Base-by-base conservation (phyloP, 495 filamentous ascomycete species). In the Aspergillus biplanus region DNA sequence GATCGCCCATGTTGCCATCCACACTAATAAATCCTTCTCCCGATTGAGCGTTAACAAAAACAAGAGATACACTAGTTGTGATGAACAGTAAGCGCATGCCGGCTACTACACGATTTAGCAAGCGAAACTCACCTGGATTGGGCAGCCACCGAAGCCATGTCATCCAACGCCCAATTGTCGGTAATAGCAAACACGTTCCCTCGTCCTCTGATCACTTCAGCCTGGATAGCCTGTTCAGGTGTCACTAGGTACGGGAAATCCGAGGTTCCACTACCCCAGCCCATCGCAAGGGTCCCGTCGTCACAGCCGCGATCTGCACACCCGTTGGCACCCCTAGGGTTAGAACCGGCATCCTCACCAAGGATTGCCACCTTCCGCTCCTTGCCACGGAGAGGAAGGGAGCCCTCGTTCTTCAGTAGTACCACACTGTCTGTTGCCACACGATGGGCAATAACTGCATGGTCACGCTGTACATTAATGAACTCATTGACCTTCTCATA, bases 161-260 rank as follows among this genome's bases (percentile, higher is more conserved):
- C 69, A 8, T 69, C 72, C 11, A 86, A 84, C 6, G 87, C 87
- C 65, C 86, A 90, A 77, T 97, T 91, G 62, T 94, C 79, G 21
- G 89, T 87, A 57, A 96, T 82, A n/a, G 87, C 86, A 71, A 95
- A 87, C 0, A 87, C 86, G 77, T 62, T 73, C 33, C 71, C 73
- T 55, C 69, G 62, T 15, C 83, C 82, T 50, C 90, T 84, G 39
- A 83, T 42, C 11, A 92, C 87, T 65, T 91, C 87, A 34, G 84
- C 86, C 71, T 91, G 89, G 52, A 97, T 91, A 3, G 94, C 95
- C 32, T 89, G 86, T 52, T 96, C 86, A 1, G 95, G 95, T 4
- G 92, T 92, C 64, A 96, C 79, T 4, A 99, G 83, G 75, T 97
- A 98, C 1, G 95, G 93, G 82, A 92, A 97, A 67, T 95, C 89